Evolutionary conservation across 305 asterid species (phyloP).

Genomic region (Euphrasia arctica): DNA sequence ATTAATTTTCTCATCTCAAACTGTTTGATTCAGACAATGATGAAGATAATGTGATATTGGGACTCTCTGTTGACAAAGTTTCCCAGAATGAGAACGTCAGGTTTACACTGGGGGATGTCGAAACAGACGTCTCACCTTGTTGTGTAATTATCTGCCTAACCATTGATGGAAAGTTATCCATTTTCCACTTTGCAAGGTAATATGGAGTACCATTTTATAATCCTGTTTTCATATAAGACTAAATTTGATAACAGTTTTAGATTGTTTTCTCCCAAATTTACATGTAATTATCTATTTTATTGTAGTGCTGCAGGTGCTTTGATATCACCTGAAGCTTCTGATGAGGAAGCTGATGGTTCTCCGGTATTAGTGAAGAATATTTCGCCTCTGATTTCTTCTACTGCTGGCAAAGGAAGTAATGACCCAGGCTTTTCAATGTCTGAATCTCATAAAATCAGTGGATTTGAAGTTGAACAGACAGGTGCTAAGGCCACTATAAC

Average conservation of each 20-base stretch:
- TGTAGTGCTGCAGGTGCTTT: conserved; percentile 63
- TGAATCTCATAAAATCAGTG: conserved; percentile 28
- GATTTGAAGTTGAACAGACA: conserved; percentile 30
- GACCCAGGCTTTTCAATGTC: conserved; percentile 26
- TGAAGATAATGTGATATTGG: conserved; percentile 79
- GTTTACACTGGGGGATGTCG: conserved; percentile 62
- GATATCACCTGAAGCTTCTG: conserved; percentile 40
- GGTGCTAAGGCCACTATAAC: conserved; percentile 31
- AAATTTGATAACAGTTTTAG: conserved; percentile 21
- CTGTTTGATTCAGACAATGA: conserved; percentile 54
- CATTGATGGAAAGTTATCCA: conserved; percentile 78
- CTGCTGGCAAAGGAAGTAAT: conserved; percentile 28
- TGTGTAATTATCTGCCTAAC: conserved; percentile 74
- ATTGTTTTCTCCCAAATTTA: conserved; percentile 20
- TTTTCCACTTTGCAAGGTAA: conserved; percentile 94
- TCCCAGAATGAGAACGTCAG: conserved; percentile 55
- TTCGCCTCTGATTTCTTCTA: conserved; percentile 34
- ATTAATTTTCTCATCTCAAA: conserved; percentile 26
- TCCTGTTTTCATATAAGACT: conserved; percentile 13
- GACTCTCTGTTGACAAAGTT: conserved; percentile 69
- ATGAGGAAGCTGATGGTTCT: conserved; percentile 46
- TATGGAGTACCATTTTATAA: not conserved
- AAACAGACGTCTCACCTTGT: conserved; percentile 80
- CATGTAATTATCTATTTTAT: conserved; percentile 26
- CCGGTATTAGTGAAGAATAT: conserved; percentile 29